Evolutionary conservation across 2,329 filamentous ascomycete genomes (phyloP).

Genomic region (Furcasterigmium furcatum): DNA sequence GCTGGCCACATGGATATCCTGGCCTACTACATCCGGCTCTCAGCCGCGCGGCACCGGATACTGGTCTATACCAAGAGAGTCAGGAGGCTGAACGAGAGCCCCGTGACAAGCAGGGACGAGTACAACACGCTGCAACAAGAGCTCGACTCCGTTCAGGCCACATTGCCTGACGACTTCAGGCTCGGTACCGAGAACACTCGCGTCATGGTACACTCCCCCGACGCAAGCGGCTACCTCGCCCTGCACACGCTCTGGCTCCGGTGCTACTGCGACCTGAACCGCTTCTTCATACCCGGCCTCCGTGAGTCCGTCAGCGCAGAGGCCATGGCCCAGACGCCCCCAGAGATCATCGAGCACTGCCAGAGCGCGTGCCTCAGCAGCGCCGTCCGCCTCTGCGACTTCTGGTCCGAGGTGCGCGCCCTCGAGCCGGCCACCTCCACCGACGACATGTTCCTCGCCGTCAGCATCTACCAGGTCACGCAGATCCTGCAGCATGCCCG

Average conservation of each 20-base stretch:
- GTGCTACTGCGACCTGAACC: constrained; percentile 19
- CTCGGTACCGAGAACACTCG: constrained; percentile 10
- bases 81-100: constrained; percentile 4
- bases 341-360: constrained; percentile 7
- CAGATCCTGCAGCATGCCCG: neutral
- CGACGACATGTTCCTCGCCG: neutral
- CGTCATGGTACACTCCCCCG: constrained; percentile 19
- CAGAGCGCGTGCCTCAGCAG: constrained; percentile 2
- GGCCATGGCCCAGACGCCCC: constrained; percentile 4
- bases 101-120: constrained; percentile 10
- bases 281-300: constrained; percentile 19
- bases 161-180: constrained; percentile 15
- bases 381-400: neutral
- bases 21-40: constrained; percentile 15
- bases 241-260: constrained; percentile 11
- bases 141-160: constrained; percentile 10
- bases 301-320: constrained; percentile 10
- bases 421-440: neutral
- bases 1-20: constrained; percentile 14
- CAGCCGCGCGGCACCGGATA: constrained; percentile 17
- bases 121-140: constrained; percentile 13
- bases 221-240: constrained; percentile 14
- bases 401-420: neutral
- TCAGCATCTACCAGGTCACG: neutral
- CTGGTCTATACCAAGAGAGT: constrained; percentile 3